A percentile compares a stretch with the other conserved stretches of the same genome.
Evolutionary conservation across 805 yeast genomes (phyloP).

Genomic region (Schwanniomyces sp.): DNA sequence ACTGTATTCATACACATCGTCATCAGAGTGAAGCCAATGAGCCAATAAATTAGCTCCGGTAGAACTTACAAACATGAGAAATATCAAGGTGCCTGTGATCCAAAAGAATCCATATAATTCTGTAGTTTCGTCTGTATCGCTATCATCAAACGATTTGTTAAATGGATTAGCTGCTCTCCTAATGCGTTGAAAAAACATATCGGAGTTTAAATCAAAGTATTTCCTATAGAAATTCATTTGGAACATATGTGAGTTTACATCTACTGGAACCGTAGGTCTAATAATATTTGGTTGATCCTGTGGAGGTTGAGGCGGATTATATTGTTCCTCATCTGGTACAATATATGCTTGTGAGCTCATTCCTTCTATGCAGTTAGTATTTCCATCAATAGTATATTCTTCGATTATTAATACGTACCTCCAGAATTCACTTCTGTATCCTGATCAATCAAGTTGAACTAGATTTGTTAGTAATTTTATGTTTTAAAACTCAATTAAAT

Average conservation of each 20-base stretch:
- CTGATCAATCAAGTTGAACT: slow-evolving; percentile 8
- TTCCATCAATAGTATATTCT: background rate
- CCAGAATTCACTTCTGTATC: slow-evolving; percentile 21
- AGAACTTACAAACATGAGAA: slow-evolving; percentile 71
- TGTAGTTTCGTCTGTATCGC: slow-evolving; percentile 37
- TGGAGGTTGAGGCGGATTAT: background rate
- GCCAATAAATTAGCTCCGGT: slow-evolving; percentile 67
- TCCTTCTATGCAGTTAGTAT: slow-evolving; percentile 3
- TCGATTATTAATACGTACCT: slow-evolving; percentile 9
- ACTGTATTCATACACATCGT: slow-evolving; percentile 53
- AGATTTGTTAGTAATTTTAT: background rate
- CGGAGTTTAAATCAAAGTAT: slow-evolving; percentile 69
- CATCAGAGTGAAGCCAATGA: slow-evolving; percentile 47
- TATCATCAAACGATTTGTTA: slow-evolving; percentile 17
- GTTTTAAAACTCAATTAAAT: background rate
- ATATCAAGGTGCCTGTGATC: slow-evolving; percentile 82
- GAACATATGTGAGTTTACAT: slow-evolving; percentile 41
- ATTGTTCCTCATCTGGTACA: slow-evolving; percentile 5
- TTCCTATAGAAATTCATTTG: slow-evolving; percentile 60
- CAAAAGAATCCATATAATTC: slow-evolving; percentile 90
- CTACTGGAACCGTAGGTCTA: slow-evolving; percentile 26
- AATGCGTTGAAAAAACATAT: slow-evolving; percentile 57
- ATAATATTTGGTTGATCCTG: slow-evolving; percentile 13
- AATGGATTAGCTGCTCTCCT: slow-evolving; percentile 58
- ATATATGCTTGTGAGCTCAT: slow-evolving; percentile 9